These are phyloP conservation scores for Gracilaria gracilis DNA, from an alignment of 23 red algal species.

Conservation along the genomic window DNA sequence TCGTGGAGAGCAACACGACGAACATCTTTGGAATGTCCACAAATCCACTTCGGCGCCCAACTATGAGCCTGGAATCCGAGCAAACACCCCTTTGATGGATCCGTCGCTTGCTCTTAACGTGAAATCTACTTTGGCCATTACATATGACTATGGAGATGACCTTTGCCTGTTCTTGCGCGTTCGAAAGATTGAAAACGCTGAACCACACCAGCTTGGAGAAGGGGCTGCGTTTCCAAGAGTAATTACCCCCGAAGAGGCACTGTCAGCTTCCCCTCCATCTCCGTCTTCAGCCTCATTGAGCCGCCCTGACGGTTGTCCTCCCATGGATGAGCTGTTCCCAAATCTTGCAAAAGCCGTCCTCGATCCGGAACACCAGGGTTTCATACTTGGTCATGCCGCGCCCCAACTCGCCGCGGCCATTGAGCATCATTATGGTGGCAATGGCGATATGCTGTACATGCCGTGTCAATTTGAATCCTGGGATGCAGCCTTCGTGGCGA, in stretches of 20 bases:
- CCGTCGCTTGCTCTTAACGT: neutral
- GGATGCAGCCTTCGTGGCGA: neutral
- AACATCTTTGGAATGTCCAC: neutral
- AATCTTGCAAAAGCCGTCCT: neutral
- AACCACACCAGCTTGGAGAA: neutral
- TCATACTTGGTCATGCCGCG: neutral
- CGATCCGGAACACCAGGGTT: neutral
- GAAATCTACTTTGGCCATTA: neutral
- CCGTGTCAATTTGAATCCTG: neutral
- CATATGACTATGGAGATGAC: neutral
- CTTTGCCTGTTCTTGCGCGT: neutral
- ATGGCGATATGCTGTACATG: neutral
- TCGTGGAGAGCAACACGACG: neutral
- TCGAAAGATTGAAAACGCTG: neutral
- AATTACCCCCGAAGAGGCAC: neutral
- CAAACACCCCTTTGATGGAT: neutral
- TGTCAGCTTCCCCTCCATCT: neutral
- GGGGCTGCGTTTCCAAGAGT: neutral
- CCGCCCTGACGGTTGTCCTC: neutral
- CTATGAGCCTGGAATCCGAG: neutral
- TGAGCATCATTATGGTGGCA: neutral
- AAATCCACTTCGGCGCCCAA: neutral
- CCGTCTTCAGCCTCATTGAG: neutral
- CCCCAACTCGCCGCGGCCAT: neutral
- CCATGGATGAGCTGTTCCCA: neutral